Conservation (phyloP, 257 asterid species). For the Solanum bulbocastanum region DNA sequence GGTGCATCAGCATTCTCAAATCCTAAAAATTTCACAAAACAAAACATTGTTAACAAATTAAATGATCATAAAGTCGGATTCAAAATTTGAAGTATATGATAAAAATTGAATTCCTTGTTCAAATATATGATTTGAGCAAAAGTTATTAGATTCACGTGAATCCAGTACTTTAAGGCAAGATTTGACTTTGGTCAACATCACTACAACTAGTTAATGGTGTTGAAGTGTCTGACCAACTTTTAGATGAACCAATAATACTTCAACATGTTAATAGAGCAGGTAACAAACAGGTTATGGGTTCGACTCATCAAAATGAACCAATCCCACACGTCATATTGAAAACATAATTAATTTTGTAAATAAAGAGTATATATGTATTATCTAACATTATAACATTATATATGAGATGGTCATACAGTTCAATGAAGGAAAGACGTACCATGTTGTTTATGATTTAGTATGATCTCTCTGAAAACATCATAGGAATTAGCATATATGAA, state of each 20-base stretch:
- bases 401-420: not conserved
- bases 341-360: not conserved
- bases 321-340: not conserved
- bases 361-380: not conserved
- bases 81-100: not conserved
- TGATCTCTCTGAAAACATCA: conserved; percentile 27
- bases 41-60: not conserved
- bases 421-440: conserved; percentile 9
- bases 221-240: not conserved
- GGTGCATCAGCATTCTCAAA: conserved; percentile 41
- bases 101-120: not conserved
- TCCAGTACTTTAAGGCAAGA: not conserved
- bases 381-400: not conserved
- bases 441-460: conserved; percentile 4
- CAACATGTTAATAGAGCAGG: not conserved
- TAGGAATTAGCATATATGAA: conserved; percentile 37
- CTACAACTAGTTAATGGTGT: not conserved
- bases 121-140: not conserved
- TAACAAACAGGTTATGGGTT: not conserved
- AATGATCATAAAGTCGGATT: not conserved
- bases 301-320: too few species aligned
- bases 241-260: not conserved
- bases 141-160: not conserved
- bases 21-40: conserved; percentile 10
- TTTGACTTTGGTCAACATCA: too few species aligned